Evolutionary conservation across 129 eudicot species (phyloP).

Genomic region (Cynara cardunculus): DNA sequence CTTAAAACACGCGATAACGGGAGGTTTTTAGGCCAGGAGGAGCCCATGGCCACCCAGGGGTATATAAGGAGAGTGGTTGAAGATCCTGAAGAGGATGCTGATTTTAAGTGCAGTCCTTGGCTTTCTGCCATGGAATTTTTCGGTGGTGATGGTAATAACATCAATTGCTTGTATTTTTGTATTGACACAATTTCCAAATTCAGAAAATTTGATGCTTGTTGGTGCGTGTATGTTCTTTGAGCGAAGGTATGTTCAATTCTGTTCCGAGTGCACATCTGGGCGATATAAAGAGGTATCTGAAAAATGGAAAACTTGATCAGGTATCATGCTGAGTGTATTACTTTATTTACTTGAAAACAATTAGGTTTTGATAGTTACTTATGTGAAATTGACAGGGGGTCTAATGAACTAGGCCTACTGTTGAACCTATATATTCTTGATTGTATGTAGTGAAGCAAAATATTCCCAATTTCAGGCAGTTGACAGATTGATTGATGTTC

Average conservation of each 20-base stretch:
- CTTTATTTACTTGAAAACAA: background rate
- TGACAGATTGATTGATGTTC: slow-evolving; percentile 21
- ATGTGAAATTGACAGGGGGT: background rate
- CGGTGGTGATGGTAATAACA: slow-evolving; percentile 8
- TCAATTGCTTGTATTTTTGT: background rate
- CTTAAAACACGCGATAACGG: slow-evolving; percentile 37
- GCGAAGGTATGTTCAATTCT: slow-evolving; percentile 24
- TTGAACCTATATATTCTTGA: background rate
- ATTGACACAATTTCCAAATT: background rate
- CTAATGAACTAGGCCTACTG: background rate
- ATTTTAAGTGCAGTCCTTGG: slow-evolving; percentile 59
- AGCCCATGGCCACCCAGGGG: slow-evolving; percentile 55
- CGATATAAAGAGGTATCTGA: slow-evolving; percentile 32
- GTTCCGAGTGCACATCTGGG: slow-evolving; percentile 39
- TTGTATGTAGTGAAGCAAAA: background rate
- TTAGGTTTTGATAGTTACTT: background rate
- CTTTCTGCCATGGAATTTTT: slow-evolving; percentile 48
- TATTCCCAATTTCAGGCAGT: background rate
- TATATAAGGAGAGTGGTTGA: slow-evolving; percentile 50
- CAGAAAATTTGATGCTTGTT: background rate
- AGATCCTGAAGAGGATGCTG: slow-evolving; percentile 47
- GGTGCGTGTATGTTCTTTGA: background rate
- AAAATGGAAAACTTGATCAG: slow-evolving; percentile 44
- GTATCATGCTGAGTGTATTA: slow-evolving; percentile 23
- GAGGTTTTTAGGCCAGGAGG: slow-evolving; percentile 8